Conservation (phyloP, 2,329 filamentous ascomycete species). For the Cryphonectria parasitica region DNA sequence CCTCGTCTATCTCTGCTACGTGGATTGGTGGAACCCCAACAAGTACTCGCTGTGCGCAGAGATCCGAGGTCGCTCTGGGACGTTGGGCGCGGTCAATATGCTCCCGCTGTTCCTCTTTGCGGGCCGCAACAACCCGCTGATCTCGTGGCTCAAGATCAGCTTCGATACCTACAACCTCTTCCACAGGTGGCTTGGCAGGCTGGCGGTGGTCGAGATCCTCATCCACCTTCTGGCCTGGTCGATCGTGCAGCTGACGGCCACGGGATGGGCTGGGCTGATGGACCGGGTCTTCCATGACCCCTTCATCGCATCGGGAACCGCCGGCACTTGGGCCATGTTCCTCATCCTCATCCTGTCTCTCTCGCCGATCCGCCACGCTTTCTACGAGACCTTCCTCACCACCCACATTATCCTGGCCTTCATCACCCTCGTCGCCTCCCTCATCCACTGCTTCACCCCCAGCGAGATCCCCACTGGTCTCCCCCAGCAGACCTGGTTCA, state of each 20-base stretch:
- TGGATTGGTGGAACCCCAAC: slow-evolving; percentile 63
- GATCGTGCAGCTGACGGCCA: slow-evolving; percentile 69
- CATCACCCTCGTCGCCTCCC: slow-evolving; percentile 71
- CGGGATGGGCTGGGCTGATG: slow-evolving; percentile 63
- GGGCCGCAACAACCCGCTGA: slow-evolving; percentile 90
- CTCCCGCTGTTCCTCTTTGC: slow-evolving; percentile 88
- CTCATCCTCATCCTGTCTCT: slow-evolving; percentile 71
- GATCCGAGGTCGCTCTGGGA: slow-evolving; percentile 82
- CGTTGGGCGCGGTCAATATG: slow-evolving; percentile 86
- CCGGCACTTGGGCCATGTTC: slow-evolving; percentile 64
- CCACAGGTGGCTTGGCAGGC: slow-evolving; percentile 81
- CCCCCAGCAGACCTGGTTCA: slow-evolving; percentile 74
- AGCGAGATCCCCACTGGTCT: slow-evolving; percentile 67
- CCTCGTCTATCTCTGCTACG: slow-evolving; percentile 62
- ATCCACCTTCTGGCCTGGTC: slow-evolving; percentile 75
- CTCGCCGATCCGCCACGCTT: slow-evolving; percentile 86
- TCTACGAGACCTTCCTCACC: slow-evolving; percentile 95
- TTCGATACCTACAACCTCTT: slow-evolving; percentile 97
- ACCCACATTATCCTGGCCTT: slow-evolving; percentile 78
- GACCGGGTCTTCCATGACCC: slow-evolving; percentile 58
- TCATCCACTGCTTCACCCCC: slow-evolving; percentile 71
- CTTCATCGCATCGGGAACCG: slow-evolving; percentile 69
- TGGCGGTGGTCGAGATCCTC: slow-evolving; percentile 70
- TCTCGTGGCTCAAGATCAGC: slow-evolving; percentile 78
- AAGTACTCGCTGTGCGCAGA: slow-evolving; percentile 73